Evolutionary conservation across 768 basidiomycete genomes (phyloP).

Genomic region (Boletus sp.): DNA sequence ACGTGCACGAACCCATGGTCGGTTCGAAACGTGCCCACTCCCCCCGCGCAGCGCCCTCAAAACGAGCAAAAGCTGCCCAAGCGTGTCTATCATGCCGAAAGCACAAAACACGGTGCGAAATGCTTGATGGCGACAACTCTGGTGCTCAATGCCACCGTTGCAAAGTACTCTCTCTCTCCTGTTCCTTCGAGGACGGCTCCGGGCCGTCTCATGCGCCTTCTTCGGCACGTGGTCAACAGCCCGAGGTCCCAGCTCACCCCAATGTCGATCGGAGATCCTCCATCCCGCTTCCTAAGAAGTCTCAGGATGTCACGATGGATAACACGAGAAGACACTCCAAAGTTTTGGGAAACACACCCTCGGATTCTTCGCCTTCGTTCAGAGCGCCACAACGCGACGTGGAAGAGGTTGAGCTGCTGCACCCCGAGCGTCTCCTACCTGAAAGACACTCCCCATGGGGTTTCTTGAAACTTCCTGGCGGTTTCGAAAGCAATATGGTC

Average conservation of each 20-base stretch:
- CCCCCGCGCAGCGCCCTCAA: constrained; percentile 30
- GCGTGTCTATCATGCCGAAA: constrained; percentile 46
- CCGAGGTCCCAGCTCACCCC: constrained; percentile 20
- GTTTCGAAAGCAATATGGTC: constrained; percentile 42
- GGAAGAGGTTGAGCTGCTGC: constrained; percentile 31
- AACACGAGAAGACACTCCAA: constrained; percentile 20
- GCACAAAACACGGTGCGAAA: constrained; percentile 49
- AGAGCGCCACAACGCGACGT: constrained; percentile 14
- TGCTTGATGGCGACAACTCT: constrained; percentile 39
- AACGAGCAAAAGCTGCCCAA: constrained; percentile 42
- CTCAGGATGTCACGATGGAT: constrained; percentile 20
- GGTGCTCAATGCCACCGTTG: constrained; percentile 46
- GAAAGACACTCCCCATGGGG: constrained; percentile 38
- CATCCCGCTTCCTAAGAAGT: constrained; percentile 17
- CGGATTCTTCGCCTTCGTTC: constrained; percentile 17
- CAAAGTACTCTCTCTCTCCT: constrained; percentile 43
- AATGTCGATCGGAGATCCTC: constrained; percentile 26
- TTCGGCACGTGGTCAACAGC: constrained; percentile 17
- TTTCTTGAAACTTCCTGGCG: constrained; percentile 35
- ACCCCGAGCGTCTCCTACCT: constrained; percentile 36
- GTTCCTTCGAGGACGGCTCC: constrained; percentile 42
- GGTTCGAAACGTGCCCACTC: constrained; percentile 32
- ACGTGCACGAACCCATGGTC: constrained; percentile 18
- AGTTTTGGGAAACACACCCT: constrained; percentile 17
- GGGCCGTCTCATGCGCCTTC: constrained; percentile 13